Evolutionary conservation across 345 rosid genomes (phyloP).

Genomic region (Xanthoceras sorbifolium): DNA sequence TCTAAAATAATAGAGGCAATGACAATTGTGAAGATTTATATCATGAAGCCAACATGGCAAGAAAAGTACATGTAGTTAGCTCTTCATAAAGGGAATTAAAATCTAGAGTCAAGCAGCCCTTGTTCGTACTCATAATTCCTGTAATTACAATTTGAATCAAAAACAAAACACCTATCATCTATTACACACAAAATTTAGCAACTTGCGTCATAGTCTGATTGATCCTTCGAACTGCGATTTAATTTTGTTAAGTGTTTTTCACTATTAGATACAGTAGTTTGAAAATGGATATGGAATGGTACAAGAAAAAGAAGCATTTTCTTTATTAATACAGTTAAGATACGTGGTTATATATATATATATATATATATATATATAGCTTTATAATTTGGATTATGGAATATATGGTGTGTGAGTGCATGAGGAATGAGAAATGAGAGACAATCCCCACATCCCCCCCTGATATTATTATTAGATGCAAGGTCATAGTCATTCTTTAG

Average conservation of each 20-base stretch:
- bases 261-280: neutral
- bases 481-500: slow-evolving; percentile 71
- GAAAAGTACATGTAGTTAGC: neutral
- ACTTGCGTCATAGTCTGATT: no score
- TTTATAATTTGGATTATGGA: slow-evolving; percentile 32
- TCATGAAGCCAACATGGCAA: neutral
- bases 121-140: no score
- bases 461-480: slow-evolving; percentile 73
- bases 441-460: slow-evolving; percentile 50
- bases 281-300: neutral
- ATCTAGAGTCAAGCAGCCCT: neutral
- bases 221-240: no score
- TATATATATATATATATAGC: slow-evolving; percentile 19
- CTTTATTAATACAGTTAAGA: slow-evolving; percentile 12
- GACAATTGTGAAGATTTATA: neutral
- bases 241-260: no score
- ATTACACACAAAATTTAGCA: no score
- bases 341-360: slow-evolving; percentile 20
- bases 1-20: neutral
- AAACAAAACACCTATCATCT: no score
- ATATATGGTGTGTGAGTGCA: slow-evolving; percentile 41
- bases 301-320: neutral
- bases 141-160: no score
- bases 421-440: slow-evolving; percentile 46
- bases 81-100: neutral